These are phyloP conservation scores for Pseudocercospora ulei DNA, from an alignment of 2,329 filamentous ascomycete genomes.

Conservation along the genomic window DNA sequence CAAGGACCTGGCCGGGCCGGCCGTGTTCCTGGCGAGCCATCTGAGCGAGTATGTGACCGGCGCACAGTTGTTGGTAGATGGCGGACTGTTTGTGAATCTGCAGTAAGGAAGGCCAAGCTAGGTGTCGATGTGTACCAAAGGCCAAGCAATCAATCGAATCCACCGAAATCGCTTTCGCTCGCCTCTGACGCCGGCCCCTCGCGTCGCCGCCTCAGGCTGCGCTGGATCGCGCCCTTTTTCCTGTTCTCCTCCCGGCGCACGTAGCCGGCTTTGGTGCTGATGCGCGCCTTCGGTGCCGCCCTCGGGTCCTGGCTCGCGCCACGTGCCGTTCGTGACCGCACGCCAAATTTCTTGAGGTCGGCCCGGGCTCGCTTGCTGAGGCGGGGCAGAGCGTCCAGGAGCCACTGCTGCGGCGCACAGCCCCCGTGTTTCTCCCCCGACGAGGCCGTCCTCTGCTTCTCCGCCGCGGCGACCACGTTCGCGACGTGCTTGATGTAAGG, in stretches of 20 bases:
- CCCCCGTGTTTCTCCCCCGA: slow-evolving; percentile 37
- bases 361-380: slow-evolving; percentile 76
- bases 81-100: slow-evolving; percentile 80
- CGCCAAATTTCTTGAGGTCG: slow-evolving; percentile 68
- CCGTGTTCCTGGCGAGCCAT: slow-evolving; percentile 72
- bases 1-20: slow-evolving; percentile 69
- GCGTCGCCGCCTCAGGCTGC: slow-evolving; percentile 31
- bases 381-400: slow-evolving; percentile 75
- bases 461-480: slow-evolving; percentile 77
- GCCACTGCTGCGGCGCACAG: slow-evolving; percentile 70
- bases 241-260: slow-evolving; percentile 61
- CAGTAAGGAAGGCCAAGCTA: slow-evolving; percentile 44
- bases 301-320: slow-evolving; percentile 36
- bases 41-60: slow-evolving; percentile 75
- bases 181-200: slow-evolving; percentile 20
- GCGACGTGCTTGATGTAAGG: slow-evolving; percentile 82
- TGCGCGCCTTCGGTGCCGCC: slow-evolving; percentile 50
- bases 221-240: slow-evolving; percentile 37
- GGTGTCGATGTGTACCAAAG: not conserved
- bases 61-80: slow-evolving; percentile 75
- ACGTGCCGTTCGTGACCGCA: slow-evolving; percentile 54
- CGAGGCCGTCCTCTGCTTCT: slow-evolving; percentile 53
- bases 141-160: slow-evolving; percentile 37
- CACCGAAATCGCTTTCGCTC: slow-evolving; percentile 37
- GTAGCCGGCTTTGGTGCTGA: slow-evolving; percentile 74